Base-by-base conservation (phyloP, 2,329 filamentous ascomycete species). In the Neurospora crassa region DNA sequence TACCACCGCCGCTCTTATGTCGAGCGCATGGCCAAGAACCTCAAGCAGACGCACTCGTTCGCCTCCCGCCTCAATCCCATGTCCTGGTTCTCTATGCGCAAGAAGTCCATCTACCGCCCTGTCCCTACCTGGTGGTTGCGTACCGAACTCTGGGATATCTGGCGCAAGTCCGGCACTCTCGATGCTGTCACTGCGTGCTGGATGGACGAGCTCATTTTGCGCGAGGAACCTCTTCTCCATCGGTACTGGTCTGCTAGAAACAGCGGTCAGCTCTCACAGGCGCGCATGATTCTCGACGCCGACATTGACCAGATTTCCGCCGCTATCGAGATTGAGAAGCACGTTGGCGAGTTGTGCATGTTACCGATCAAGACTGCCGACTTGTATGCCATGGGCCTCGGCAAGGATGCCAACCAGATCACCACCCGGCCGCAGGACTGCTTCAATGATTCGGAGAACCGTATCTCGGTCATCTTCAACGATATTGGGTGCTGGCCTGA, bases 401-500 rank as follows among this genome's bases (percentile, higher is more conserved):
- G 79, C 18, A 82, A 82, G 69, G 82, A 83, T 72, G 80, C 81
- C 6, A 82, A 79, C 67, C 79, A 81, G 69, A 76, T 83, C 34
- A 83, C 80, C 3, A 80, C 78, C 16, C 78, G 79, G 12, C 81
- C 80, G 1, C 77, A 82, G 47, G 80, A 82, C 71, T 81, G 80
- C 71, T 84, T 83, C 72, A 80, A 78, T 11, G 85, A 87, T 72
- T 86, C 83, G 1, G 78, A 81, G 14, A 81, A 83, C 37, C 82
- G 80, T 3, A 80, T 86, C 4, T 85, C 85, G 41, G 84, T 87
- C 69, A 83, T 87, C 73, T 85, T 85, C 74, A 80, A 79, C 72
- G 85, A 87, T 74, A 86, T 82, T 29, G 85, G 85, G 14, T 86
- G 84, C 72, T 86, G 84, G 84, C 84, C 84, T 2, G 83, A 85